These are phyloP conservation scores for Wickerhamomyces mucosus DNA, from an alignment of 805 yeast genomes.

Conservation along the genomic window DNA sequence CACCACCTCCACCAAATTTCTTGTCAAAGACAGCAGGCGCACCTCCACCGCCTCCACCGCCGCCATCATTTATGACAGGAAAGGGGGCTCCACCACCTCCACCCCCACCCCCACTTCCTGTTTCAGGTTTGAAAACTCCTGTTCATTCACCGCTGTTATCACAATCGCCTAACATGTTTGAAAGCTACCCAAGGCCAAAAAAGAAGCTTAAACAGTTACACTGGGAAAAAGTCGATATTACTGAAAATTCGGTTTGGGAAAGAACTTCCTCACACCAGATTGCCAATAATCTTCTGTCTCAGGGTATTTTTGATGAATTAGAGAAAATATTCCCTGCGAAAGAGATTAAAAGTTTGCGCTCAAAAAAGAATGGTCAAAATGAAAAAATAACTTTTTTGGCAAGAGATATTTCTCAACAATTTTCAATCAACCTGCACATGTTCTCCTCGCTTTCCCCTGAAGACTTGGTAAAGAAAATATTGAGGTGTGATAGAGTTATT, in stretches of 20 bases:
- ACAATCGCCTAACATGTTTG: slow-evolving; percentile 20
- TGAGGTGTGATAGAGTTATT: slow-evolving; percentile 51
- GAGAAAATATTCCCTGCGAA: slow-evolving; percentile 46
- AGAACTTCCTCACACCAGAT: slow-evolving; percentile 32
- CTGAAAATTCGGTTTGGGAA: slow-evolving; percentile 59
- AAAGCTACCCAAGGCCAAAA: slow-evolving; percentile 36
- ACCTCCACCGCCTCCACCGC: slow-evolving; percentile 11
- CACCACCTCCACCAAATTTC: slow-evolving; percentile 7
- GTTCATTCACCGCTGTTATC: slow-evolving; percentile 17
- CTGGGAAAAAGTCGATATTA: slow-evolving; percentile 65
- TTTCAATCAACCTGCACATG: slow-evolving; percentile 67
- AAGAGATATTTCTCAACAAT: slow-evolving; percentile 68
- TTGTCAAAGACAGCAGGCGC: slow-evolving; percentile 2
- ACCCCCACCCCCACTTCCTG: slow-evolving; percentile 11
- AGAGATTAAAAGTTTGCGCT: slow-evolving; percentile 24
- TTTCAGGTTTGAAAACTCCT: slow-evolving; percentile 7
- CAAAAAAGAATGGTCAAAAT: slow-evolving; percentile 32
- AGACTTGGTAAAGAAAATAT: slow-evolving; percentile 43
- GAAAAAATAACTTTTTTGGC: slow-evolving; percentile 49
- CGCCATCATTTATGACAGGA: slow-evolving; percentile 6
- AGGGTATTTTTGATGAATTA: slow-evolving; percentile 59
- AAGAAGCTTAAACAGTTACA: slow-evolving; percentile 67
- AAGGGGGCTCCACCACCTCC: slow-evolving; percentile 8
- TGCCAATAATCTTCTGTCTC: slow-evolving; percentile 39
- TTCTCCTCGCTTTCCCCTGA: slow-evolving; percentile 44